Base-by-base conservation (phyloP, 768 basidiomycete species). In the Coprinopsis cinerea region DNA sequence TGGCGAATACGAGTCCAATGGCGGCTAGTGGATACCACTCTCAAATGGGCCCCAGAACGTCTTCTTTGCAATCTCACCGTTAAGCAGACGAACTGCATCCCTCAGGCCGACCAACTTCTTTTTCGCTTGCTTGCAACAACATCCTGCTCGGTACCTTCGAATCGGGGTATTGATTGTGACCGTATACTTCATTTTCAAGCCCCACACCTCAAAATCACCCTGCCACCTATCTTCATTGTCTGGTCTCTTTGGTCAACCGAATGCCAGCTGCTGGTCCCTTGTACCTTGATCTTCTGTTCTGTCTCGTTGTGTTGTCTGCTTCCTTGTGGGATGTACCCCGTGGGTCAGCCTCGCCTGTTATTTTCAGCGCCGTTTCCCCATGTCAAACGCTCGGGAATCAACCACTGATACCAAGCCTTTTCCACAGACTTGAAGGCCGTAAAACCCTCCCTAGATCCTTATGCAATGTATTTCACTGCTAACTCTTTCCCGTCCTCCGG, bases 381-480 rank as follows among this genome's bases (percentile, higher is more conserved):
- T n/a, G 4, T n/a, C 22, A 18, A 50, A 41, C 39, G 23, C 18
- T 44, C 42, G 10, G 35, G 26, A 32, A 34, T 39, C 32, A 22
- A 25, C 17, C 25, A 48, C 23, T 20, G 25, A 37, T 43, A 20
- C 41, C 36, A 28, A 35, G 45, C n/a, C 55, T 25, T 30, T 25
- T 49, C 34, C 32, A 48, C 58, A 91, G 88, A 81, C 54, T 74
- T 85, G 35, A 88, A 86, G 61, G 72, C 79, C 1, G 61, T 86
- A 53, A 92, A 89, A 61, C 89, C 90, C 2, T 85, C 87, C 5
- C 74, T 97, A 37, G n/a, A n/a, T n/a, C n/a, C n/a, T n/a, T n/a
- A 74, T 97, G 51, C 87, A 94, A 56, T 89, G 95, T 60, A 77
- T 96, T 20, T 80, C 89, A 5, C 76, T 99, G 52, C 82, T 96